Evolutionary conservation across 1,284 basidiomycete species (phyloP).

Genomic region (Microbotryum intermedium): DNA sequence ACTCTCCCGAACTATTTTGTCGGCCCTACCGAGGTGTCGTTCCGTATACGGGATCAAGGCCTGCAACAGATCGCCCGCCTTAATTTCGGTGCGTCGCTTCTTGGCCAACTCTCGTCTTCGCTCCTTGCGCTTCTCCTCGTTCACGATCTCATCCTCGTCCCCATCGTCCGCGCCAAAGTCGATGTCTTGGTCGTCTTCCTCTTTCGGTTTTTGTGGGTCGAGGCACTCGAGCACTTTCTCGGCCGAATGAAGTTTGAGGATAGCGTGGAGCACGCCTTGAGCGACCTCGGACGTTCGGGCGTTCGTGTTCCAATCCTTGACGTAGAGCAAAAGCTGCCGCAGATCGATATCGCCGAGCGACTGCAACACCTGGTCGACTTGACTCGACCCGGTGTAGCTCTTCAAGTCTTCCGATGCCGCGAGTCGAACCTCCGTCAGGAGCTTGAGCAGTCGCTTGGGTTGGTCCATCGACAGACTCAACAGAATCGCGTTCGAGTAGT

Average conservation of each 20-base stretch:
- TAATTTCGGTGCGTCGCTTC: conserved; percentile 18
- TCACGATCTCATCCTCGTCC: conserved; percentile 24
- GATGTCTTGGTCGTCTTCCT: conserved; percentile 10
- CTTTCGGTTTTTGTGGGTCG: conserved; percentile 30
- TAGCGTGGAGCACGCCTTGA: conserved; percentile 71
- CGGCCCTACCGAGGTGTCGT: conserved; percentile 75
- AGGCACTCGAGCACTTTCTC: conserved; percentile 23
- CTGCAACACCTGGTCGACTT: conserved; percentile 73
- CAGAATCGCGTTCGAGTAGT: conserved; percentile 83
- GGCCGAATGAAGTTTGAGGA: conserved; percentile 46
- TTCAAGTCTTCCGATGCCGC: conserved; percentile 9
- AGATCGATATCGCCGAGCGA: conserved; percentile 65
- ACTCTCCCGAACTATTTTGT: conserved; percentile 80
- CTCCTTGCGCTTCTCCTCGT: conserved; percentile 13
- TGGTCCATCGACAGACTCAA: conserved; percentile 88
- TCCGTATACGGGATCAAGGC: conserved; percentile 88
- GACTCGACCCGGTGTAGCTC: conserved; percentile 55
- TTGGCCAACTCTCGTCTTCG: neutral
- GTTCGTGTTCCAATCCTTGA: conserved; percentile 88
- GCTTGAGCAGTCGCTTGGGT: conserved; percentile 70
- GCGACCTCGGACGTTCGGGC: conserved; percentile 78
- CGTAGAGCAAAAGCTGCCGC: conserved; percentile 68
- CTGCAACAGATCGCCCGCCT: conserved; percentile 58
- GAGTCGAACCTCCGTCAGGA: conserved; percentile 62
- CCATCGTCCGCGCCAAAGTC: conserved; percentile 32